A percentile compares a stretch with the other conserved stretches of the same genome.
These are phyloP conservation scores for Talaromyces marneffei DNA, from an alignment of 2,329 filamentous ascomycete genomes.

Conservation along the genomic window DNA sequence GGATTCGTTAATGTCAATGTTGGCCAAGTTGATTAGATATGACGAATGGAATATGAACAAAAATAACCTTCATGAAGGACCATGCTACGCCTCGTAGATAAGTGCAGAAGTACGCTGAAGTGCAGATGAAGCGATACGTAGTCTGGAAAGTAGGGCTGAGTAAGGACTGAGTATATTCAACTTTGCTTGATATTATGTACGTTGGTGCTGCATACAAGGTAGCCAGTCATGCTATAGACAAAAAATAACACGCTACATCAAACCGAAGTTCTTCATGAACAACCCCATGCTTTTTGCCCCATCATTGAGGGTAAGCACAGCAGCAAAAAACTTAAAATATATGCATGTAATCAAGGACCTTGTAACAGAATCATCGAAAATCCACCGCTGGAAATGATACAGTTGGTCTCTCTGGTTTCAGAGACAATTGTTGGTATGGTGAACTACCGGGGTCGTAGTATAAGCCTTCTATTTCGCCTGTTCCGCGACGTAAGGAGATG, in stretches of 20 bases:
- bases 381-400: slow-evolving; percentile 39
- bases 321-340: neutral
- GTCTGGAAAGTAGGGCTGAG: neutral
- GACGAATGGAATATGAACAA: neutral
- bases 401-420: slow-evolving; percentile 36
- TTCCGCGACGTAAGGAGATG: slow-evolving; percentile 42
- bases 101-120: neutral
- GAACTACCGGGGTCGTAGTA: slow-evolving; percentile 48
- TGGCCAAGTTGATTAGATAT: neutral
- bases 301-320: neutral
- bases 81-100: neutral
- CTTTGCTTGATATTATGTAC: neutral
- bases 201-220: neutral
- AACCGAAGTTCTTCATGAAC: neutral
- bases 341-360: neutral
- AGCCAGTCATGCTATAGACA: neutral
- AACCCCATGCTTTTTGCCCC: neutral
- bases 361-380: slow-evolving; percentile 30
- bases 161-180: neutral
- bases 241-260: neutral
- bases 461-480: slow-evolving; percentile 43
- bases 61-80: neutral
- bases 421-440: slow-evolving; percentile 44
- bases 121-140: neutral
- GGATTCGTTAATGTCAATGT: neutral